Evolutionary conservation across 2,329 filamentous ascomycete genomes (phyloP).

Genomic region (Sphaerulina musiva): DNA sequence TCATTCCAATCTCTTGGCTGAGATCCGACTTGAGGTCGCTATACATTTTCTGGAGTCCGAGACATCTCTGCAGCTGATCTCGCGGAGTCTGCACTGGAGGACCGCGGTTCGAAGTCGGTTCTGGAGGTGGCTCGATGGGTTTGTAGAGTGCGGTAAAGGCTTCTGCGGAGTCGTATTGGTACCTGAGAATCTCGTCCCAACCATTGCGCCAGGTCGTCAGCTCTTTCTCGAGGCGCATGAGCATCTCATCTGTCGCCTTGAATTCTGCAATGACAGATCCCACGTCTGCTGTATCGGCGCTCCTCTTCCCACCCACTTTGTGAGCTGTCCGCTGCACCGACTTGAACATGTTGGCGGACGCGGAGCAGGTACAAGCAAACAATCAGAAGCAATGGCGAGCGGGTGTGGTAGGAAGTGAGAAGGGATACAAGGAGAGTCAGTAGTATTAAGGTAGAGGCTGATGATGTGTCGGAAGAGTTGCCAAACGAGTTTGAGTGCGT

Average conservation of each 20-base stretch:
- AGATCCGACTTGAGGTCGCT: constrained; percentile 65
- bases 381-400: background rate
- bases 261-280: constrained; percentile 70
- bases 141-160: constrained; percentile 69
- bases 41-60: constrained; percentile 60
- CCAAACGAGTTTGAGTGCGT: too few relatives aligned
- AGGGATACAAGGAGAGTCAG: too few relatives aligned
- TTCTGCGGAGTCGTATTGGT: constrained; percentile 60
- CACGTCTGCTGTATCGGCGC: constrained; percentile 70
- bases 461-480: too few relatives aligned
- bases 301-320: constrained; percentile 58
- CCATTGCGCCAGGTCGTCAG: constrained; percentile 70
- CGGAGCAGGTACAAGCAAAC: background rate
- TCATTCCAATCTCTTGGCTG: constrained; percentile 61
- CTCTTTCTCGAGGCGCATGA: constrained; percentile 60
- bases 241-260: constrained; percentile 68
- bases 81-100: constrained; percentile 54
- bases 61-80: constrained; percentile 57
- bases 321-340: constrained; percentile 65
- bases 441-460: too few relatives aligned
- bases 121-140: constrained; percentile 62
- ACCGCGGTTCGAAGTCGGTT: constrained; percentile 46
- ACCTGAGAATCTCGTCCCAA: constrained; percentile 65
- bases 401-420: background rate
- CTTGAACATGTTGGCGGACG: constrained; percentile 29